Base-by-base conservation (phyloP, 164 flowering plant genomes). In the Tinospora cordifolia region DNA sequence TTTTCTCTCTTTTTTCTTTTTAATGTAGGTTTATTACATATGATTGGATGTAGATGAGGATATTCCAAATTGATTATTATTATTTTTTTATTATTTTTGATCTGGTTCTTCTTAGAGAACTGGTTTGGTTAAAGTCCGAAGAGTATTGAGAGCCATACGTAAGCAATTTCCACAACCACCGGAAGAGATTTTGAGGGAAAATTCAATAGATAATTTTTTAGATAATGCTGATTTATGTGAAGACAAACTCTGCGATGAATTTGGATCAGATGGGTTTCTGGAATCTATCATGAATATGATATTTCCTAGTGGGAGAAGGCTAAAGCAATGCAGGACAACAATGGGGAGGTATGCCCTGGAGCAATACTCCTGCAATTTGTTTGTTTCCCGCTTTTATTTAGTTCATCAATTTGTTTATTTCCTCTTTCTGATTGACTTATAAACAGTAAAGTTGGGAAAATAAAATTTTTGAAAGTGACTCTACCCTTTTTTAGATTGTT, bases 161-260 rank as follows among this genome's bases (percentile, higher is more conserved):
- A 90, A 86, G 74, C 97, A 94, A 78, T 94, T 92, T 76, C 92
- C 90, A 41, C 89, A 89, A 71, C 99, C 99, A 58, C 96, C 99
- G 49, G 93, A 87, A 41, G 87, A 83, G 69, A 69, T 89, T 63
- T 74, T 92, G 77, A 78, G 72, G 63, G 91, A 84, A 81, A 88
- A 88, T 79, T 75, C 85, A 15, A 83, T 94, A 71, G 95, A 92
- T 65, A 90, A 83, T 71, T 94, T 90, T 75, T 79, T 94, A 72
- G 95, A 94, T 79, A 85, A 87, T 78, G 84, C 87, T 65, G 78
- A 84, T 74, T 69, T 94, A 69, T 82, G 86, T 77, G 99, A 92
- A 79, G 92, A 90, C 71, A 86, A 84, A 71, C 88, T 92, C 69
- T 89, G 83, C 60, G 93, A 89, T 63, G 84, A 84, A 77, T 92